Base-by-base conservation (phyloP, 495 filamentous ascomycete species). In the Penicillium samsonianum region DNA sequence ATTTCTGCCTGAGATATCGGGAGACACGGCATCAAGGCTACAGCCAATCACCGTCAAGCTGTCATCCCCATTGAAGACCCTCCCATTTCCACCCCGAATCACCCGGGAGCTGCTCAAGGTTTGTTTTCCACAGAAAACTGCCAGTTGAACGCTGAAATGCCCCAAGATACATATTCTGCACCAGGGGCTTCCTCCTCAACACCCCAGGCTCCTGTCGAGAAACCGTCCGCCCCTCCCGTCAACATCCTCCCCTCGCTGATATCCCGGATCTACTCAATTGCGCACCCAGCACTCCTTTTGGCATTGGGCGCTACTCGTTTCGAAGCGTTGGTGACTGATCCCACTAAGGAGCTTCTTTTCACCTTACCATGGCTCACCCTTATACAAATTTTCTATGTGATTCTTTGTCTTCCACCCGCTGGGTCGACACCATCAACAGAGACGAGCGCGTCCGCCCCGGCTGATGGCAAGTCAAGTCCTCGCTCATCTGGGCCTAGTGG, bases 351-450 rank as follows among this genome's bases (percentile, higher is more conserved):
- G 16, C 82, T 98, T 52, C 60, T 80, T 2, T 78, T 61, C 31
- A 73, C 82, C 26, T 68, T 94, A n/a, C 81, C 87, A 3, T 72
- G 83, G 46, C 74, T 94, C 14, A 75, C 81, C 2, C 67, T 79
- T 2, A 63, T 91, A 2, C 93, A 98, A 68, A 69, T 83, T 12
- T 69, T 63, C 5, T 96, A 91, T 68, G 84, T 78, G 40, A 67
- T 90, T 17, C 57, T 87, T 22, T 96, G 92, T 71, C 80, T 96
- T 12, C 90, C 90, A 3, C 81, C 82, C 17, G 85, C 80, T 0
- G 86, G 84, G 14, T 72, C 79, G 23, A 57, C 59, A 35, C 56
- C 65, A 11, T 58, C 57, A 7, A 41, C 35, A 6, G 47, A 68
- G 56, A 19, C 71, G 65, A 62, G 60, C 62, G 55, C 63, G 53